phyloP scores from a whole-genome alignment of 129 eudicot species.

The Glebionis coronaria region DNA sequence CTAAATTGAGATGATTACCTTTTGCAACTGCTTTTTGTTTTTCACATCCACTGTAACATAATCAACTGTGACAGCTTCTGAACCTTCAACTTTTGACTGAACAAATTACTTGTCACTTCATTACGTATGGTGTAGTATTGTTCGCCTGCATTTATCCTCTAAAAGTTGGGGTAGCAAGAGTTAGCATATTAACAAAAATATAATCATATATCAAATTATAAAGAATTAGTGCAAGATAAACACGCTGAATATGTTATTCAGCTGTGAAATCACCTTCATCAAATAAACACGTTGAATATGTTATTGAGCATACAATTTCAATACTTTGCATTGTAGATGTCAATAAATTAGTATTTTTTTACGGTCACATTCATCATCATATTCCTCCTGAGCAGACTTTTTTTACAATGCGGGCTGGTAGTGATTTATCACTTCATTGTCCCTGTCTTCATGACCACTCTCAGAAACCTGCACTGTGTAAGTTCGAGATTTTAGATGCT shows the following conservation, averaged over 20 bases:
- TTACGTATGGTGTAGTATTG: conserved; percentile 59
- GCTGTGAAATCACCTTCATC: too few species aligned
- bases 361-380: too few species aligned
- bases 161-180: too few species aligned
- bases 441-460: conserved; percentile 36
- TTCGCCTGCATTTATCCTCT: conserved; percentile 62
- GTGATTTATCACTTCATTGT: conserved; percentile 73
- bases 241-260: too few species aligned
- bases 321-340: too few species aligned
- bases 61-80: conserved; percentile 76
- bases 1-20: conserved; percentile 39
- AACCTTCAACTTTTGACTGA: conserved; percentile 45
- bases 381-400: too few species aligned
- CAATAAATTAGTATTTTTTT: too few species aligned
- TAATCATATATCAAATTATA: too few species aligned
- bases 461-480: conserved; percentile 75
- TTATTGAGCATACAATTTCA: too few species aligned
- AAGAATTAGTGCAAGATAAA: too few species aligned
- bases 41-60: conserved; percentile 81
- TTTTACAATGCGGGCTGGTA: conserved; percentile 45
- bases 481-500: conserved; percentile 73
- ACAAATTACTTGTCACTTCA: conserved; percentile 32
- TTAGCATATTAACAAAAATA: too few species aligned
- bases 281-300: too few species aligned
- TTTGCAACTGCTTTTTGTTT: conserved; percentile 52